Percentiles rank a stretch among this genome's conserved stretches.
Conservation (phyloP, 345 rosid species). For the Pseudoturritis turrita region DNA sequence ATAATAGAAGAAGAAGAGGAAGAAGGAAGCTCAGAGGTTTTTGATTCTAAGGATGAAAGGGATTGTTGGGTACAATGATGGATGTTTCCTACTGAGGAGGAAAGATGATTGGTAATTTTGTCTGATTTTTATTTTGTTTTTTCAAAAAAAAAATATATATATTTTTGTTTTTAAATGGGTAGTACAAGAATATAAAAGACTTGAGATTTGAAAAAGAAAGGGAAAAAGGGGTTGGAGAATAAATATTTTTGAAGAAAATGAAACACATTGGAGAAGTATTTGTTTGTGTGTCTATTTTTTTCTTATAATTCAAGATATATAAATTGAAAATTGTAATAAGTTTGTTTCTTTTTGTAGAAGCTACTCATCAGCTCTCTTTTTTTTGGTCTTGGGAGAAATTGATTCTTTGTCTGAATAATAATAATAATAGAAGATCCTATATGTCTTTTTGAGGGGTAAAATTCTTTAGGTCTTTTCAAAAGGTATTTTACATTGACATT, state of each 20-base stretch:
- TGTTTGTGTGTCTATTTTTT: slow-evolving; percentile 5
- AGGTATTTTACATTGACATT: slow-evolving; percentile 19
- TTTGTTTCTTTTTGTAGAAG: slow-evolving; percentile 13
- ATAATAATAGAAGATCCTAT: slow-evolving; percentile 4
- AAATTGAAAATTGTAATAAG: not conserved
- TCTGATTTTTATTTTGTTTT: not conserved
- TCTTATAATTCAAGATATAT: not conserved
- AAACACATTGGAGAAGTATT: slow-evolving; percentile 1
- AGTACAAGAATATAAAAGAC: not conserved
- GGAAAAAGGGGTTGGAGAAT: not conserved
- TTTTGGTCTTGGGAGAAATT: not conserved
- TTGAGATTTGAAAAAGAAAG: not conserved
- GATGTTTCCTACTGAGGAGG: slow-evolving; percentile 89
- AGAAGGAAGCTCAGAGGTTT: slow-evolving; percentile 10
- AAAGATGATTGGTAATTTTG: slow-evolving; percentile 74
- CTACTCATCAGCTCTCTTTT: slow-evolving; percentile 10
- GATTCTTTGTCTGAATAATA: slow-evolving; percentile 4
- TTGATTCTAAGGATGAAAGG: slow-evolving; percentile 37
- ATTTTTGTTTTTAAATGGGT: not conserved
- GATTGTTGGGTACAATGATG: slow-evolving; percentile 96
- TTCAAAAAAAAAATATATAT: no score
- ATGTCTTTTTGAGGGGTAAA: not conserved
- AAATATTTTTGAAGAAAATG: not conserved
- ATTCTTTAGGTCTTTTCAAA: slow-evolving; percentile 11
- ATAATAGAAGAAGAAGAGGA: slow-evolving; percentile 35